Base-by-base conservation (phyloP, 345 rosid genomes). In the Camelina sativa region DNA sequence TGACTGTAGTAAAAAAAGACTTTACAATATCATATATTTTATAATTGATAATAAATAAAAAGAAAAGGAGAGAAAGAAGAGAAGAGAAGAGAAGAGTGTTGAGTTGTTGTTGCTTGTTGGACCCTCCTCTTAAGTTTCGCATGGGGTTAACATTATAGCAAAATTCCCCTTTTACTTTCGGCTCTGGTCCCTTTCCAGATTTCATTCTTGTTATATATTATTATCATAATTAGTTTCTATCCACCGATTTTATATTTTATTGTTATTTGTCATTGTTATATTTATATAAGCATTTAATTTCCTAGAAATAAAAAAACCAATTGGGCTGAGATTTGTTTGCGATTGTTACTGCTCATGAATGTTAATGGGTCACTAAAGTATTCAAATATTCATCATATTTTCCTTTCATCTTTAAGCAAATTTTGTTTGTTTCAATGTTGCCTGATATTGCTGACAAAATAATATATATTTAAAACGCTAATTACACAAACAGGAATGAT, bases 141-240 rank as follows among this genome's bases (percentile, higher is more conserved):
- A 78, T 78, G 77, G 81, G 57, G 54, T 72, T 72, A 17, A 72
- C 81, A 78, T 78, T 52, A 78, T 72, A 53, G 64, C 73, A 23
- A 66, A 65, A 51, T 65, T 19, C 41, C n/a, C 46, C 53, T 78
- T 78, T 78, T 30, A 65, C 80, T 77, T 77, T 77, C 76, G 80
- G 80, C 80, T 71, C 50, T 71, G 68, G 67, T 50, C 76, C 76
- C 80, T 77, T 77, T 77, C 62, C 69, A 68, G 63, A 76, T 52
- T 69, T 41, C 23, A 53, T 40, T 62, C 40, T 69, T 54, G 64
- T 62, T 34, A 28, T 28, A 28, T 68, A 68, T 55, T 67, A 58
- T 67, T 32, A 75, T 76, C 57, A 68, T 53, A 19, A 69, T 76
- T 69, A 17, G 12, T 62, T 62, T 55, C 46, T 55, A 63, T 70